phyloP scores from a whole-genome alignment of 2,329 filamentous ascomycete genomes.

The Escovopsis sp. region DNA sequence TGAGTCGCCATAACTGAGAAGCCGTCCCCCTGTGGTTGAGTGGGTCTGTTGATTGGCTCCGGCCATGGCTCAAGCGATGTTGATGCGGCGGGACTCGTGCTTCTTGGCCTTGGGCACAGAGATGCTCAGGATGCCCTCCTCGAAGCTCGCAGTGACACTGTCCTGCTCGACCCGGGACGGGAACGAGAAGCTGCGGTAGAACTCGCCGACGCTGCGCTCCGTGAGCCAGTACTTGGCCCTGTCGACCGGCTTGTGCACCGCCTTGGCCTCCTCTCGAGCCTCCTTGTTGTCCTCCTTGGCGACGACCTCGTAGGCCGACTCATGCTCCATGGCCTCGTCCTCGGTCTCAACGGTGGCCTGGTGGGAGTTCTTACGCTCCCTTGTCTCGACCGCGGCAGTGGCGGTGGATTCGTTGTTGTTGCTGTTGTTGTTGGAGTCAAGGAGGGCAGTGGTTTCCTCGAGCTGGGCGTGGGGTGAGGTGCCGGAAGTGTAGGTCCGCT shows the following conservation, averaged over 20 bases:
- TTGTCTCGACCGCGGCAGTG: conserved; percentile 19
- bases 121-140: conserved; percentile 50
- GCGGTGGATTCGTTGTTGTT: too few relatives aligned
- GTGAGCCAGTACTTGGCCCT: conserved; percentile 54
- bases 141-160: conserved; percentile 43
- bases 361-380: conserved; percentile 24
- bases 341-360: conserved; percentile 54
- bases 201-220: conserved; percentile 51
- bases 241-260: conserved; percentile 18
- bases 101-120: conserved; percentile 51
- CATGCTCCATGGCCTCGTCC: conserved; percentile 17
- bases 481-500: conserved; percentile 45
- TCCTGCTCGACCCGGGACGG: conserved; percentile 47
- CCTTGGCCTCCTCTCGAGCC: conserved; percentile 11
- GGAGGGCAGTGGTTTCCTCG: conserved; percentile 23
- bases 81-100: conserved; percentile 39
- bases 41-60: too few relatives aligned
- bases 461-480: conserved; percentile 31
- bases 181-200: conserved; percentile 54
- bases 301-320: conserved; percentile 11
- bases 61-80: conserved; percentile 27
- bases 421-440: too few relatives aligned
- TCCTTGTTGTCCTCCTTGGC: conserved; percentile 8
- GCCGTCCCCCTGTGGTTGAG: too few relatives aligned
- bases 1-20: too few relatives aligned